Percentiles rank a stretch among this genome's conserved stretches.
Evolutionary conservation across 768 basidiomycete species (phyloP).

Genomic region (Lactifluus pinguis): DNA sequence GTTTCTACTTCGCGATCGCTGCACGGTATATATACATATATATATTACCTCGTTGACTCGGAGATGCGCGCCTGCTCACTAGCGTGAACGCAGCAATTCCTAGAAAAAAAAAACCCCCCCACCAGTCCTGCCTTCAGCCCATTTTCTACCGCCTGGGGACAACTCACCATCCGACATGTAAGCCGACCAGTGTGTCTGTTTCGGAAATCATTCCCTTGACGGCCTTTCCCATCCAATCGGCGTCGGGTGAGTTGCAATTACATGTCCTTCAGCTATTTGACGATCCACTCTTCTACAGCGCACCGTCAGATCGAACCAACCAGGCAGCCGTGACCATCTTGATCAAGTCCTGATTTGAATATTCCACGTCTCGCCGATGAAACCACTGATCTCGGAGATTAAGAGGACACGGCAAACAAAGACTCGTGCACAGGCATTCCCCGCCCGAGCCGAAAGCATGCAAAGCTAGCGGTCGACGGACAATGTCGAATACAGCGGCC

Average conservation of each 20-base stretch:
- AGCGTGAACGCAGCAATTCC: no score
- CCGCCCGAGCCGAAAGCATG: constrained; percentile 46
- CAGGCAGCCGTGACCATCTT: neutral
- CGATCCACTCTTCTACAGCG: neutral
- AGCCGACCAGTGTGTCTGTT: no score
- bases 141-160: no score
- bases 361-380: constrained; percentile 14
- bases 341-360: constrained; percentile 17
- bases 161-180: no score
- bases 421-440: constrained; percentile 9
- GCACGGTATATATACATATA: neutral
- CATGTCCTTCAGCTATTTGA: neutral
- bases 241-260: constrained; percentile 2
- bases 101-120: no score
- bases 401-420: constrained; percentile 28
- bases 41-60: no score
- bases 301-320: constrained; percentile 7
- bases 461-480: constrained; percentile 27
- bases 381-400: constrained; percentile 24
- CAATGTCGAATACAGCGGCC: constrained; percentile 15
- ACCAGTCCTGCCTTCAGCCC: no score
- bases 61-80: no score
- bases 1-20: neutral
- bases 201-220: no score
- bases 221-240: constrained; percentile 1